These are phyloP conservation scores for Chaetoceros muelleri DNA, from an alignment of 108 stramenopile species.

Conservation along the genomic window DNA sequence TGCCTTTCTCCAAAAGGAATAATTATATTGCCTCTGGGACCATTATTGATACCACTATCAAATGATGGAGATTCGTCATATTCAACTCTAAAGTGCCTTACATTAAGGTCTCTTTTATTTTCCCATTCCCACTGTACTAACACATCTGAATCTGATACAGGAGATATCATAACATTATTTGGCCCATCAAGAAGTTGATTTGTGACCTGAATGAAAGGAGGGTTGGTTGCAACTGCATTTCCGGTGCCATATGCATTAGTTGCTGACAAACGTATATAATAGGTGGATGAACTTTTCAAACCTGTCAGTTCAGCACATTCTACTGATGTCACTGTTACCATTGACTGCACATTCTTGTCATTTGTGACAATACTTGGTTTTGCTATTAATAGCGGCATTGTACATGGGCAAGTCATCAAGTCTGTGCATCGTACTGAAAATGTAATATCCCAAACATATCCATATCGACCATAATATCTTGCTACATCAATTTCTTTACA, in stretches of 20 bases:
- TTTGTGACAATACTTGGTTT: too few species aligned
- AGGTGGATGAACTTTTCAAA: too few species aligned
- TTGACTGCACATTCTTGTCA: too few species aligned
- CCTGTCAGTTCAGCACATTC: too few species aligned
- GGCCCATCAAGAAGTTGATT: slow-evolving; percentile 28
- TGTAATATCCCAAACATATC: slow-evolving; percentile 48
- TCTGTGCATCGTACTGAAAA: too few species aligned
- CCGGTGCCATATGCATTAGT: slow-evolving; percentile 44
- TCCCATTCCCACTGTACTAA: slow-evolving; percentile 51
- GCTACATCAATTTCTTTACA: slow-evolving; percentile 56
- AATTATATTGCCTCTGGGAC: slow-evolving; percentile 23
- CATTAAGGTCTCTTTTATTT: slow-evolving; percentile 27
- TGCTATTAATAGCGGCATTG: too few species aligned
- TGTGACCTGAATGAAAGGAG: slow-evolving; percentile 16
- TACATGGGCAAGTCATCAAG: too few species aligned
- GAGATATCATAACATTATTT: slow-evolving; percentile 20
- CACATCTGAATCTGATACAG: slow-evolving; percentile 41
- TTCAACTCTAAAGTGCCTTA: slow-evolving; percentile 57
- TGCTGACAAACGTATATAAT: slow-evolving; percentile 51
- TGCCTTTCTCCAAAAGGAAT: slow-evolving; percentile 21
- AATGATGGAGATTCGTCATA: too few species aligned
- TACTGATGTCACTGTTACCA: too few species aligned
- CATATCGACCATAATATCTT: slow-evolving; percentile 34
- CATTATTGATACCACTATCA: background rate
- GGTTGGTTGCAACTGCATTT: slow-evolving; percentile 21